Evolutionary conservation across 495 filamentous ascomycete species (phyloP), one percentile per base, ranked within the genome.

Genomic region (Copromyces sp.): DNA sequence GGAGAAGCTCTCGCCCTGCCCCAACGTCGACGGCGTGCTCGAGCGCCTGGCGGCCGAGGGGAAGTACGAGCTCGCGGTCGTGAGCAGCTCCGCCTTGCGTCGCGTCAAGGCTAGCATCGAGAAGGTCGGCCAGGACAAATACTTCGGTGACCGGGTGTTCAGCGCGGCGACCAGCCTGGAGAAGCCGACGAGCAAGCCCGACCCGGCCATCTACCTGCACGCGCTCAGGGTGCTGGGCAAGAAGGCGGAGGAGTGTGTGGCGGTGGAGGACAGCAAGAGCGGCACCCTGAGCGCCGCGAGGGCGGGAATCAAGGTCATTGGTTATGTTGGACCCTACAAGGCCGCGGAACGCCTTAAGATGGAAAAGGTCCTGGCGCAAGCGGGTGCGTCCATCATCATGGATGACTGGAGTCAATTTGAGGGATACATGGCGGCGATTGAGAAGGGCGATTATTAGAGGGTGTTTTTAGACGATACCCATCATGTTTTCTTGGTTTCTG

Each of bases 211-310:
- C 84, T 98, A 98, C 83, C 82, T 94, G 74, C 86, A 91, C 79
- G 92, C 94, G 16, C 90, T 93, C 80, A 81, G 95, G 81, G 82
- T 87, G 78, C 83, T 97, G 71, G 90, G 90, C 71, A 91, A 91
- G 83, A 89, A 87, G 80, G 84, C 93, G 9, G 86, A 85, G 38
- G 92, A 96, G 86, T 91, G 89, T 70, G 88, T 98, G 39, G 90
- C 94, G 4, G 86, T 98, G 68, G 94, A 98, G 86, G 94, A 97
- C 83, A 94, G 90, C 85, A 94, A 91, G 87, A 93, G 90, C 73
- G 94, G 94, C 73, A 90, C 93, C 32, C 87, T 92, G 68, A 92
- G 91, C 69, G 94, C 90, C 44, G 89, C 92, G 74, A 87, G 91
- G 73, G 94, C 94, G n/a, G 87, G 88, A 35, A 95, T 98, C 76